Evolutionary conservation across 495 filamentous ascomycete genomes (phyloP), one percentile per base, ranked within the genome.

Genomic region (Mycothermus thermophilus): DNA sequence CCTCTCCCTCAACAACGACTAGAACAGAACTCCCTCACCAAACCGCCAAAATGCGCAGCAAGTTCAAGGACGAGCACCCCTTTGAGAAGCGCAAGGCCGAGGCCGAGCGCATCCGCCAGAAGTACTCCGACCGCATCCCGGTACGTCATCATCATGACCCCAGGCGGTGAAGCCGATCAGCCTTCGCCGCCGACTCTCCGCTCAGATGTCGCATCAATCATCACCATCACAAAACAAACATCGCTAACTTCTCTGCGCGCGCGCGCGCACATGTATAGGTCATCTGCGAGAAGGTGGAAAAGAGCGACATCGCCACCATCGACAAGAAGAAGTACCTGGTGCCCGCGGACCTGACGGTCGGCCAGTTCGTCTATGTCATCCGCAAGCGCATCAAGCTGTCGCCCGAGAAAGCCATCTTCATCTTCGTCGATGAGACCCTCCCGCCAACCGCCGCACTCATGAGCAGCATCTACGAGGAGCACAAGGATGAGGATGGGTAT

Each of bases 321-420:
- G 90, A 99, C 69, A 99, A 99, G 78, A 99, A 99, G 77, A 99
- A 99, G 68, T 99, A 99, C 54, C 75, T 99, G 6, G 90, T 99
- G 12, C 90, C 90, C 1, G 84, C 90, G 40, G 90, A 99, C 56
- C 77, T 99, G 46, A 99, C 92, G 36, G 90, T 99, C 26, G 90
- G 90, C 48, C 90, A 99, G 78, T 99, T 99, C 59, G 90, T 99
- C 66, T 99, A 99, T 59, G 90, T 99, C 31, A 99, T 99, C 64
- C 85, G 90, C 58, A 99, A 99, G 72, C 80, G 90, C 47, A 99
- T 99, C 69, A 99, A 99, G 83, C 72, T 99, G 34, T 94, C 86
- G 8, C 90, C 90, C 6, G 90, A 99, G 70, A 99, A 99, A 72
- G 90, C 90, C 46, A 99, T 99, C 70, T 99, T 99, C 73, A 99